Base-by-base conservation (phyloP, 2,329 filamentous ascomycete genomes). In the Pseudofabraea citricarpa region DNA sequence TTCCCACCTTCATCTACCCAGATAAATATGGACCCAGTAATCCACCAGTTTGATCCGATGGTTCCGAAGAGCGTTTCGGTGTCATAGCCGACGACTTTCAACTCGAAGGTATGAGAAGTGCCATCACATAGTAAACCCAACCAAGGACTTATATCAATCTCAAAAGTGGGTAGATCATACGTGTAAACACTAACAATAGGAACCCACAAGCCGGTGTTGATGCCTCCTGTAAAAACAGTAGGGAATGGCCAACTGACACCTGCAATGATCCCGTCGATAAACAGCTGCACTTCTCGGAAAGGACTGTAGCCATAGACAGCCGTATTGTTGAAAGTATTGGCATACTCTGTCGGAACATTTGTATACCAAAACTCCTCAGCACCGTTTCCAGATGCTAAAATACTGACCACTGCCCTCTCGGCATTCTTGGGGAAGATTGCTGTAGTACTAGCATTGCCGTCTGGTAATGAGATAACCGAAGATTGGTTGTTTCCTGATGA, bases 281-380 rank as follows among this genome's bases (percentile, higher is more conserved):
- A 68, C 1, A 90, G 67, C 54, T 89, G 85, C 1, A 90, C 72
- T 63, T 93, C 87, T 20, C 87, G 77, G 59, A 85, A 90, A 1
- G 85, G 78, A 5, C 81, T 81, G 54, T 78, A 77, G 0, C 83
- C 85, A 16, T 76, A 76, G 0, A 87, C 67, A 13, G 44, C 38
- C 1, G 64, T 60, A 10, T 75, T 77, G 1, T 73, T 71, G 57
- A 89, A 90, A 2, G 74, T 72, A 21, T 70, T 49, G 2, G 67
- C 69, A 50, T 81, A 76, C 9, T 74, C 75, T 26, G 80, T 73
- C 1, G 83, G 76, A 1, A 88, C 79, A 56, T 90, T 90, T 43
- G 73, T 78, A 77, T 83, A 90, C 86, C 87, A 91, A 55, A 90
- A 90, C 60, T 91, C 87, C 64, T 91, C 87, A n/a, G 71, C 66